Percentiles rank a stretch among this genome's conserved stretches.
phyloP scores from a whole-genome alignment of 2,329 filamentous ascomycete genomes.

The Nemania abortiva region DNA sequence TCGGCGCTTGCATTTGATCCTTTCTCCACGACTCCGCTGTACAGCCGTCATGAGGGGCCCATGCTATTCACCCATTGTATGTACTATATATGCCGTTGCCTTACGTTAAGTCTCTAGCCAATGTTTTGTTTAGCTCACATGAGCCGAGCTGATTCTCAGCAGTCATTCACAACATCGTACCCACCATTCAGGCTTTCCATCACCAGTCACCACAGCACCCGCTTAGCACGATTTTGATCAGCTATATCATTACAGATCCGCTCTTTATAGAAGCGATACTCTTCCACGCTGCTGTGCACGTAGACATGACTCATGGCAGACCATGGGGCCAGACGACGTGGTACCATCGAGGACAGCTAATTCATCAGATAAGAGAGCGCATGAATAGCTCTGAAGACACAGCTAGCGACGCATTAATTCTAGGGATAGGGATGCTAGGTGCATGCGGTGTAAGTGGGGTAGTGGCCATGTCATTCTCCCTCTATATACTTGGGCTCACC shows the following conservation, averaged over 20 bases:
- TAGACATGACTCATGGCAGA: constrained; percentile 8
- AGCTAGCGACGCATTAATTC: constrained; percentile 7
- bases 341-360: not conserved
- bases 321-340: constrained; percentile 7
- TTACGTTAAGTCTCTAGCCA: not conserved
- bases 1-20: constrained; percentile 7
- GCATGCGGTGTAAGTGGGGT: constrained; percentile 3
- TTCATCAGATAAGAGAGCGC: constrained; percentile 2
- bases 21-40: constrained; percentile 5
- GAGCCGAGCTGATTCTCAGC: not conserved
- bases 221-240: constrained; percentile 1
- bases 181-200: constrained; percentile 8
- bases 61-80: constrained; percentile 9
- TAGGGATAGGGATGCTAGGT: constrained; percentile 1
- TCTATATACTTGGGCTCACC: constrained; percentile 1
- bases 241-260: constrained; percentile 2
- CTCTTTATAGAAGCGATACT: constrained; percentile 2
- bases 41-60: constrained; percentile 2
- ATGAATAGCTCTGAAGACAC: constrained; percentile 3
- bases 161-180: constrained; percentile 8
- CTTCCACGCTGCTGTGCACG: constrained; percentile 1
- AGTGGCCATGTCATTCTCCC: not conserved
- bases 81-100: constrained; percentile 2
- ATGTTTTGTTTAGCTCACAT: not conserved
- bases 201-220: constrained; percentile 6